A percentile compares a stretch with the other conserved stretches of the same genome.
phyloP scores from a whole-genome alignment of 2,329 filamentous ascomycete species.

The Eutypella sp. region DNA sequence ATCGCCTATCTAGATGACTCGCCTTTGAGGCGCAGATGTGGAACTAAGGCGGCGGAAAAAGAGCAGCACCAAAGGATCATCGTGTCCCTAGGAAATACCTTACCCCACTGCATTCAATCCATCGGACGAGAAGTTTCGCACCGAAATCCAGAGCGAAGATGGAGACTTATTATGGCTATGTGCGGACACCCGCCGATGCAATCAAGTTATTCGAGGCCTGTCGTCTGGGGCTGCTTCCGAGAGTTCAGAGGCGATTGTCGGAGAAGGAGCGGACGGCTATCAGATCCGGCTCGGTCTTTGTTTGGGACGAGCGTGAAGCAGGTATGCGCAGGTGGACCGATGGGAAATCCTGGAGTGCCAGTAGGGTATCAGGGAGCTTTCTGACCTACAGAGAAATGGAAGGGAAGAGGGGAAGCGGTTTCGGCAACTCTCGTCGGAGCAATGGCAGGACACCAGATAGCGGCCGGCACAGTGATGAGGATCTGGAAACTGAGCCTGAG shows the following conservation, averaged over 20 bases:
- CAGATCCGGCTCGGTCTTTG: conserved; percentile 93
- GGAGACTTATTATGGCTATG: conserved; percentile 95
- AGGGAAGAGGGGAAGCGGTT: conserved; percentile 84
- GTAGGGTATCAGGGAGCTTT: conserved; percentile 94
- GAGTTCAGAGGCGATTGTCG: conserved; percentile 87
- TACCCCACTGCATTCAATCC: too few relatives aligned
- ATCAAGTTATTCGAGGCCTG: conserved; percentile 99
- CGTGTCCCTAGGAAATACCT: conserved; percentile 9
- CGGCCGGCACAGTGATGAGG: conserved; percentile 74
- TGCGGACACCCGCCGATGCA: conserved; percentile 92
- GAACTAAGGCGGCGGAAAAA: conserved; percentile 21
- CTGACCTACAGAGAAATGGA: conserved; percentile 98
- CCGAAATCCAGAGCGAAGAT: too few relatives aligned
- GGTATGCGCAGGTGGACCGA: conserved; percentile 99
- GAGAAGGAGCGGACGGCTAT: conserved; percentile 98
- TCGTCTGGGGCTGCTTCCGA: conserved; percentile 78
- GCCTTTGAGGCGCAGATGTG: conserved; percentile 19
- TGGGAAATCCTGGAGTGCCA: conserved; percentile 98
- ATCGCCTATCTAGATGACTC: conserved; percentile 21
- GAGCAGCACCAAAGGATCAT: conserved; percentile 20
- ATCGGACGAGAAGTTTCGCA: too few relatives aligned
- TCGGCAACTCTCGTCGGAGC: conserved; percentile 53
- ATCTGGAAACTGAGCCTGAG: conserved; percentile 79
- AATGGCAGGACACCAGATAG: conserved; percentile 79
- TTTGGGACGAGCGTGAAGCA: conserved; percentile 98